Evolutionary conservation across 163 green algal genomes (phyloP), one percentile per base, ranked within the genome.

Genomic region (Trebouxia gelatinosa): DNA sequence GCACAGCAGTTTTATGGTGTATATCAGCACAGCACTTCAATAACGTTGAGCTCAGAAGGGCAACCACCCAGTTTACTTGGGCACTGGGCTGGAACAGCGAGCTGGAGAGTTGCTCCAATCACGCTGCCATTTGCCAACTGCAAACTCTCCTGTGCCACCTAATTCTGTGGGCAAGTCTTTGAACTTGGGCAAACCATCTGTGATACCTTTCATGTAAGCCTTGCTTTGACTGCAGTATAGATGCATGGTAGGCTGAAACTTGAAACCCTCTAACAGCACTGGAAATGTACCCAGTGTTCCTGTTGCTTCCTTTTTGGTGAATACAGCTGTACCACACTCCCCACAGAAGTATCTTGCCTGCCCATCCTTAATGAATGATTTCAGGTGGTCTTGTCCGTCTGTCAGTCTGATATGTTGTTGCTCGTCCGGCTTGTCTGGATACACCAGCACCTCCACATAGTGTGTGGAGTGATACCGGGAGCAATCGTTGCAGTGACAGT

Each of bases 111-210:
- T 72, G 64, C 64, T 72, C 64, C 64, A 72, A 54, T 72, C 64
- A 72, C 64, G 64, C 35, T 72, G 64, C 64, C 64, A 72, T 51
- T 72, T 72, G 19, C 35, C 64, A 72, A 72, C 64, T 35, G 64
- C 64, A 54, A 72, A 72, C 35, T 72, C 32, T 35, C 64, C 64
- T 51, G 64, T 72, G 1, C 64, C 64, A 54, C 64, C 64, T 31
- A 72, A 37, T 37, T 72, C 64, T 35, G 64, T 72, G 21, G 64
- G 64, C 35, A 51, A 5, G 6, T 72, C 64, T 19, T 72, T 72
- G 16, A 72, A 72, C 26, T 72, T 72, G 19, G 64, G 64, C 64
- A 72, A 43, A 11, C 64, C 64, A 51, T 72, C 64, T 26, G 35
- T 72, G 2, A 72, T 72, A 23, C 64, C 64, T 29, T 72, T 72